A percentile compares a stretch with the other conserved stretches of the same genome.
phyloP scores from a whole-genome alignment of 805 yeast genomes.

The Pichia cabralensis region DNA sequence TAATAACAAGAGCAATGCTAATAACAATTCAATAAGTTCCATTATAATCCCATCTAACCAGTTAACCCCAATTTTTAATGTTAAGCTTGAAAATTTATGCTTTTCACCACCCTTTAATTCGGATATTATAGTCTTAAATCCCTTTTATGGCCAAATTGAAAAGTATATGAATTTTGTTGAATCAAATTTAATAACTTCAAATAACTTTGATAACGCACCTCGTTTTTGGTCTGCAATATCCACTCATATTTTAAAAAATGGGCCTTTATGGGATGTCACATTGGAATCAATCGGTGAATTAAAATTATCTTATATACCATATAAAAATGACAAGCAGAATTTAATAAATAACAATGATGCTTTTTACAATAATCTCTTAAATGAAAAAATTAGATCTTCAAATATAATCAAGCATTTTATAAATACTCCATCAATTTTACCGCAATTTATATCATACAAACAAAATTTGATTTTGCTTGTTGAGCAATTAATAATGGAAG shows the following conservation, averaged over 20 bases:
- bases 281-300: conserved; percentile 18
- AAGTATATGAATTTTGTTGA: conserved; percentile 2
- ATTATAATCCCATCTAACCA: conserved; percentile 5
- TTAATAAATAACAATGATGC: no score
- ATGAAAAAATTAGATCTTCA: no score
- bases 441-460: conserved; percentile 1
- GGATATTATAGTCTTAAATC: conserved; percentile 19
- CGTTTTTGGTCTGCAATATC: conserved; percentile 16
- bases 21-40: no score
- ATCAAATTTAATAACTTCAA: conserved; percentile 8
- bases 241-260: conserved; percentile 13
- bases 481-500: conserved; percentile 17
- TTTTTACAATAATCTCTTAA: no score
- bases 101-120: conserved; percentile 10
- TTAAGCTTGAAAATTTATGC: background rate
- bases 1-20: no score
- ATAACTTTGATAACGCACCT: conserved; percentile 9
- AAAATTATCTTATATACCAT: conserved; percentile 14
- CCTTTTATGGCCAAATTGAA: conserved; percentile 15
- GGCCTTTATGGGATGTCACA: conserved; percentile 15
- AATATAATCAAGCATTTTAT: conserved; percentile 10
- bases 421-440: conserved; percentile 6
- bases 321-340: background rate
- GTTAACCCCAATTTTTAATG: background rate
- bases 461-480: conserved; percentile 8